Percentiles rank a stretch among this genome's conserved stretches.
These are phyloP conservation scores for Hevea brasiliensis DNA, from an alignment of 345 rosid genomes.

Conservation along the genomic window DNA sequence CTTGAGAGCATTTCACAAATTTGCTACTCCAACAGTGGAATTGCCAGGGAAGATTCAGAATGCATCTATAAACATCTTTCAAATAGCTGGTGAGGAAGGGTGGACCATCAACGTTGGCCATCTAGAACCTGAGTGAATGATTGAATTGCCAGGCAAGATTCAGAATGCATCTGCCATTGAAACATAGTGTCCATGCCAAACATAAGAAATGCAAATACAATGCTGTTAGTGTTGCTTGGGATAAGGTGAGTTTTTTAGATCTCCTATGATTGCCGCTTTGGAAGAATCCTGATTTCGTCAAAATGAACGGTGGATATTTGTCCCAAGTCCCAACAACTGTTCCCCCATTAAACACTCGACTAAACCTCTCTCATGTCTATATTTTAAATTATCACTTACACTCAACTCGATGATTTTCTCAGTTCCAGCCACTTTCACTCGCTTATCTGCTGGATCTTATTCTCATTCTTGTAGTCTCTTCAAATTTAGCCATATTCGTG, in stretches of 20 bases:
- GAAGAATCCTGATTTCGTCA: neutral
- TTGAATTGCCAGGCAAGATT: too few species aligned
- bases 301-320: neutral
- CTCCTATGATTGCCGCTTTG: too few species aligned
- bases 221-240: too few species aligned
- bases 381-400: neutral
- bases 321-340: too few species aligned
- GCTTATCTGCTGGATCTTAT: conserved; percentile 25
- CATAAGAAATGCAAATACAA: too few species aligned
- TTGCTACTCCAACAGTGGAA: conserved; percentile 8
- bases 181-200: too few species aligned
- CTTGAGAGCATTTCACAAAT: conserved; percentile 12
- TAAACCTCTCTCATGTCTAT: neutral
- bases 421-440: conserved; percentile 30
- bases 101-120: conserved; percentile 15
- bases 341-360: neutral
- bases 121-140: too few species aligned
- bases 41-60: conserved; percentile 16
- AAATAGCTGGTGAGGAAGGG: conserved; percentile 4
- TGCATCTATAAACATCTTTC: conserved; percentile 12
- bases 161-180: too few species aligned
- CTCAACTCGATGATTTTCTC: conserved; percentile 26
- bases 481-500: neutral
- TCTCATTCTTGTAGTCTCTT: neutral
- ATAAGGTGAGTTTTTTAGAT: too few species aligned